Evolutionary conservation across 345 rosid genomes (phyloP), one percentile per base, ranked within the genome.

Genomic region (Cardamine occulta): DNA sequence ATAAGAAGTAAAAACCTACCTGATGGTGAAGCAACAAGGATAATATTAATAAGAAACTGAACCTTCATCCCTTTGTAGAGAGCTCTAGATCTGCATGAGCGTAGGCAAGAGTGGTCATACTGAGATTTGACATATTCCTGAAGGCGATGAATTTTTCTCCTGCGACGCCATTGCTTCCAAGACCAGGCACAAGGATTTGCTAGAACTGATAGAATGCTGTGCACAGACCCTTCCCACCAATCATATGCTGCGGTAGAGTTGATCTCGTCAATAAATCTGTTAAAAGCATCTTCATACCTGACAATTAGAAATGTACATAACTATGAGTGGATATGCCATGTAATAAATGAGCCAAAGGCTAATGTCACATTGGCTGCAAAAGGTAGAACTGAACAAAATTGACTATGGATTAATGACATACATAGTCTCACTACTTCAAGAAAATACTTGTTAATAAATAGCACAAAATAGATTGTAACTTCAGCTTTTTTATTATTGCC

Each of bases 141-240:
- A 80, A 95, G 93, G 56, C 97, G 90, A 68, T 86, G 96, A 75
- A 95, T 80, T 78, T 95, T 95, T 63, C 83, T 90, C 79, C 89
- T 90, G 72, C 88, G 84, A 23, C 97, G 86, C 97, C 97, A 95
- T 65, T 95, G 97, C 77, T 92, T 90, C 99, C 99, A 95, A 29
- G 99, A 95, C 97, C 99, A 95, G 67, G 99, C 93, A 68, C 92
- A 90, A 70, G 99, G 99, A 80, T 90, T 88, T 73, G 97, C 97
- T 71, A 95, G 89, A 74, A 95, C 81, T 69, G 92, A 85, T 14
- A 95, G 90, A 77, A 95, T 95, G 82, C 96, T 89, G 77, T 92
- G 97, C 31, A 92, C 89, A 40, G 99, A 92, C 71, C 99, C 99
- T 84, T 95, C 99, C 99, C 99, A 95, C 99, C 99, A 95, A 79